Conservation (phyloP, 768 basidiomycete genomes). For the Lyophyllum atratum region DNA sequence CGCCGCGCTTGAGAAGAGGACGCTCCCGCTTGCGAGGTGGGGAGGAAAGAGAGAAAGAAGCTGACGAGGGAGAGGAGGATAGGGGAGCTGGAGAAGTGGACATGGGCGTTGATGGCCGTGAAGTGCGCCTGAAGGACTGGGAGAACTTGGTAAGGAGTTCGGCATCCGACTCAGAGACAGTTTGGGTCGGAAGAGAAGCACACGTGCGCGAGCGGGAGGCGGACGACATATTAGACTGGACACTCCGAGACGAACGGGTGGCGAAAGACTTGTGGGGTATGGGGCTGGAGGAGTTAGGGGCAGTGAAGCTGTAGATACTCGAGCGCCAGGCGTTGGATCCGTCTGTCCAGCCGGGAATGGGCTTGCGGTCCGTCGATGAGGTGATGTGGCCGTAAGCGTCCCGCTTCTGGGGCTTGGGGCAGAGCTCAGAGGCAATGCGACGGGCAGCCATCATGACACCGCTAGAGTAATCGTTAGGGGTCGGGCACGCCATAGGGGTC, state of each 20-base stretch:
- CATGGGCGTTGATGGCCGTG: constrained; percentile 39
- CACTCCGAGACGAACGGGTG: constrained; percentile 49
- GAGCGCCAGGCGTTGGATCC: constrained; percentile 69
- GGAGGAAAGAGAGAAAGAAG: constrained; percentile 35
- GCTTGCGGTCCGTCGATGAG: constrained; percentile 34
- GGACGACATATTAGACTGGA: constrained; percentile 46
- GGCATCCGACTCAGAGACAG: constrained; percentile 26
- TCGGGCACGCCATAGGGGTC: constrained; percentile 20
- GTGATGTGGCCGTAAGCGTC: constrained; percentile 30
- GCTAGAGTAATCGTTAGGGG: constrained; percentile 44
- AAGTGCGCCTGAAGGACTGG: constrained; percentile 56
- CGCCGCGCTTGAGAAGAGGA: constrained; percentile 56
- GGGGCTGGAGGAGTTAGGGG: constrained; percentile 36
- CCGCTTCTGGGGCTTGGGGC: constrained; percentile 43
- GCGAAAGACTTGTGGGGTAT: constrained; percentile 46
- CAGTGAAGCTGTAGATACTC: constrained; percentile 54
- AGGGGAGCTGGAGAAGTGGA: constrained; percentile 34
- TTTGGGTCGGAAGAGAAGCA: constrained; percentile 8
- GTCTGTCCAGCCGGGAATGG: constrained; percentile 71
- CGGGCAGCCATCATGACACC: constrained; percentile 74
- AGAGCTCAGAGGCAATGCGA: constrained; percentile 48
- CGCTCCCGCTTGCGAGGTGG: constrained; percentile 45
- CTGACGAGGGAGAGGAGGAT: constrained; percentile 36
- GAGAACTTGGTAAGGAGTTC: constrained; percentile 59
- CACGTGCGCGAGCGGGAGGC: constrained; percentile 14